Percentiles rank a stretch among this genome's conserved stretches.
phyloP scores from a whole-genome alignment of 176 grass and related monocot species.

The Echinochloa phyllopogon region DNA sequence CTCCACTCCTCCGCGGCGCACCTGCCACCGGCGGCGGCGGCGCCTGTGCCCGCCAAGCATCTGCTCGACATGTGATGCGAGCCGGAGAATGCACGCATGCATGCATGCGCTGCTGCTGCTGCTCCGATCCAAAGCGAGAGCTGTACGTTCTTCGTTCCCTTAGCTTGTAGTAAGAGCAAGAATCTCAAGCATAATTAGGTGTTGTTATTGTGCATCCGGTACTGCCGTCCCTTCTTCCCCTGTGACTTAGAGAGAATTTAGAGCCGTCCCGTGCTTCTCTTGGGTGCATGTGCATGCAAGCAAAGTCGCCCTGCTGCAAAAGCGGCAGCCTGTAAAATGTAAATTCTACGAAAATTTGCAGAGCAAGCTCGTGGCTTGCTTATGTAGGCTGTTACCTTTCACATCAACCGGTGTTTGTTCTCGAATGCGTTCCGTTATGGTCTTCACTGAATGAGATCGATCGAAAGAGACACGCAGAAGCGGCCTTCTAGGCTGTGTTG shows the following conservation, averaged over 20 bases:
- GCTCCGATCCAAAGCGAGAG: background rate
- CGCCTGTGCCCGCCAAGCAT: background rate
- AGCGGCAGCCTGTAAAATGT: background rate
- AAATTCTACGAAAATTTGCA: background rate
- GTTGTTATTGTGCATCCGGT: background rate
- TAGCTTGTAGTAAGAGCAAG: background rate
- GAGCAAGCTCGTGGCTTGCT: background rate
- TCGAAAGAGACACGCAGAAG: background rate
- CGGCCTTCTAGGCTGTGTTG: background rate
- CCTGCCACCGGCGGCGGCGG: background rate
- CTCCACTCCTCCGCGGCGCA: conserved; percentile 48
- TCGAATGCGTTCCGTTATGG: background rate
- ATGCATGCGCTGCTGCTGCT: background rate
- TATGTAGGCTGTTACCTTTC: background rate
- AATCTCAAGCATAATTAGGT: background rate
- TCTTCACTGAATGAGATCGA: background rate
- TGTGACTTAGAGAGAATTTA: background rate
- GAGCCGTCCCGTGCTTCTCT: background rate
- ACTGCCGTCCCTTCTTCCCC: background rate
- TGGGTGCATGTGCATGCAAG: background rate
- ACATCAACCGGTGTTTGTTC: background rate
- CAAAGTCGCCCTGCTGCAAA: background rate
- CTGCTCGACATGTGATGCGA: conserved; percentile 23
- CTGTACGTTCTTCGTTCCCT: background rate
- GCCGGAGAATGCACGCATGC: background rate